Percentiles rank a stretch among this genome's conserved stretches.
These are phyloP conservation scores for Dactylellina cionopaga DNA, from an alignment of 2,329 filamentous ascomycete genomes.

Conservation along the genomic window DNA sequence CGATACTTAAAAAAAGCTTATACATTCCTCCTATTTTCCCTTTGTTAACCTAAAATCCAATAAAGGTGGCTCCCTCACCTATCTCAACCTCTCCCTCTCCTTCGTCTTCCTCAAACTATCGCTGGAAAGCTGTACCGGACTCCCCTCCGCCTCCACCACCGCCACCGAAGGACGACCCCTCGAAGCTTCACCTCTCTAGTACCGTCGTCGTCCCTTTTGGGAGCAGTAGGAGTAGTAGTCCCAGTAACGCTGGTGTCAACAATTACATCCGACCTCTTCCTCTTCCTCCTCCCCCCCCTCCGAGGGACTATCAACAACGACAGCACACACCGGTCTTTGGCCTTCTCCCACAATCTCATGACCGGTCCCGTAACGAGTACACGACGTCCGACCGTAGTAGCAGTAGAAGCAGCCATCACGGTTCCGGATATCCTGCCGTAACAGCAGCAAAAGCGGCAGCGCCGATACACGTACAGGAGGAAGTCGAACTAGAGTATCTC, in stretches of 20 bases:
- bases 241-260: slow-evolving; percentile 18
- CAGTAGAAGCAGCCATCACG: background rate
- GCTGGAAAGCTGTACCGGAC: slow-evolving; percentile 52
- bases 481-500: slow-evolving; percentile 49
- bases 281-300: slow-evolving; percentile 40
- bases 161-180: slow-evolving; percentile 48
- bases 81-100: slow-evolving; percentile 50
- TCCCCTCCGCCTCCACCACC: slow-evolving; percentile 48
- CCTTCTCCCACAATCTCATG: slow-evolving; percentile 41
- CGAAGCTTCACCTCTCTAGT: slow-evolving; percentile 9
- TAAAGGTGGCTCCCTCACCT: slow-evolving; percentile 53
- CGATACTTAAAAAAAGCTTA: slow-evolving; percentile 11
- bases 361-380: slow-evolving; percentile 29
- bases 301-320: slow-evolving; percentile 19
- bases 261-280: slow-evolving; percentile 44
- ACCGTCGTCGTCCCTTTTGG: background rate
- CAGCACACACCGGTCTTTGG: slow-evolving; percentile 16
- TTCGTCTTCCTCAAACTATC: slow-evolving; percentile 43
- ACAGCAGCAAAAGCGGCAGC: slow-evolving; percentile 2
- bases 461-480: slow-evolving; percentile 26
- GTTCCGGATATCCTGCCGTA: background rate
- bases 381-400: slow-evolving; percentile 12
- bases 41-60: slow-evolving; percentile 6
- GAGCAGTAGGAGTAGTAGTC: slow-evolving; percentile 27
- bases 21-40: background rate